Conservation (phyloP, 805 yeast genomes). For the Lipomyces yamadae region DNA sequence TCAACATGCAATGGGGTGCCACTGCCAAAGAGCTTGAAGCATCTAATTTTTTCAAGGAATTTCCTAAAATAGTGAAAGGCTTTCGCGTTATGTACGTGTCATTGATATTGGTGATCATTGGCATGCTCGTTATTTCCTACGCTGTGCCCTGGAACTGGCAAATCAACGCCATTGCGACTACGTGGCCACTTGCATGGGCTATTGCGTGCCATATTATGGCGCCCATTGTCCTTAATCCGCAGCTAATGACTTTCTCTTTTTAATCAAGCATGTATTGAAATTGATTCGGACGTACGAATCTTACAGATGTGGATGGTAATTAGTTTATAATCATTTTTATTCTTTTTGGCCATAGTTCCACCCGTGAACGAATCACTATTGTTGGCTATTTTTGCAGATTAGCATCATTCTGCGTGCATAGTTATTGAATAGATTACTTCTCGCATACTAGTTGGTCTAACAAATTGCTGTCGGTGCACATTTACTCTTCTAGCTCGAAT, state of each 20-base stretch:
- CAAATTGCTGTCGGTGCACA: too few species aligned
- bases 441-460: too few species aligned
- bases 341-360: too few species aligned
- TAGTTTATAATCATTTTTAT: too few species aligned
- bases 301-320: too few species aligned
- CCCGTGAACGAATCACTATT: too few species aligned
- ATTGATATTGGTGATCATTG: neutral
- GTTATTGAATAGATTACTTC: too few species aligned
- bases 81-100: slow-evolving; percentile 14
- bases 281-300: too few species aligned
- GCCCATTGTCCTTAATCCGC: slow-evolving; percentile 27
- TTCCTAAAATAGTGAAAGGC: slow-evolving; percentile 12
- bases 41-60: slow-evolving; percentile 21
- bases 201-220: slow-evolving; percentile 12
- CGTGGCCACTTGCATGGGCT: slow-evolving; percentile 13
- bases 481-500: too few species aligned
- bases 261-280: neutral
- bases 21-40: slow-evolving; percentile 22
- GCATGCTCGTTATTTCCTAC: slow-evolving; percentile 13
- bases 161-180: slow-evolving; percentile 5
- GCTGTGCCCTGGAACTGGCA: slow-evolving; percentile 16
- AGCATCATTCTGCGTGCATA: too few species aligned
- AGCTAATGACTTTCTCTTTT: slow-evolving; percentile 24
- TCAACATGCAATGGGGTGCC: slow-evolving; percentile 24
- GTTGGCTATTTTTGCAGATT: too few species aligned